A percentile compares a stretch with the other conserved stretches of the same genome.
phyloP scores from a whole-genome alignment of 176 grass and related monocot genomes.

The Lolium rigidum region DNA sequence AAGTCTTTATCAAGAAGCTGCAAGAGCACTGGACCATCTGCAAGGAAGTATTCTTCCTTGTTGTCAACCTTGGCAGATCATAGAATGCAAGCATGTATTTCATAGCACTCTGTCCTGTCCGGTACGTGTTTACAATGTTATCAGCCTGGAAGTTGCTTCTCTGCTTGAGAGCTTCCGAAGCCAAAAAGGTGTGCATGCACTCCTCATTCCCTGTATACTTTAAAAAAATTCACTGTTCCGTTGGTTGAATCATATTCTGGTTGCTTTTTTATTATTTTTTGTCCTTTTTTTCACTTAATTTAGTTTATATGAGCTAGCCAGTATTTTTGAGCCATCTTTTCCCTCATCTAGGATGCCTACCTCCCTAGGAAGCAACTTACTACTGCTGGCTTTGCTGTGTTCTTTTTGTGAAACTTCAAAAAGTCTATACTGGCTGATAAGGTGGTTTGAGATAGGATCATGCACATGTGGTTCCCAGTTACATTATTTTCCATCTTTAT shows the following conservation, averaged over 20 bases:
- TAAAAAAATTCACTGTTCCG: no score
- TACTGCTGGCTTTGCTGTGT: constrained; percentile 6
- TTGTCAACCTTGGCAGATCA: constrained; percentile 83
- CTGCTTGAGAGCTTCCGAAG: constrained; percentile 65
- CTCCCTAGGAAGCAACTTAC: constrained; percentile 10
- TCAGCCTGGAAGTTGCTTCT: constrained; percentile 56
- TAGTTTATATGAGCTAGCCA: constrained; percentile 31
- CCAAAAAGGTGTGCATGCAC: constrained; percentile 57
- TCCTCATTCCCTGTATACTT: constrained; percentile 34
- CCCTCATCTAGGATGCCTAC: background rate
- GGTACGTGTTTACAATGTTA: constrained; percentile 63
- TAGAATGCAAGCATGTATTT: constrained; percentile 91
- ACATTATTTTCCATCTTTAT: background rate
- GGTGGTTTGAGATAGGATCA: constrained; percentile 6
- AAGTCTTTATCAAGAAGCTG: constrained; percentile 81
- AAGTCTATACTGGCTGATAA: background rate
- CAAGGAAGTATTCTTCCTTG: constrained; percentile 70
- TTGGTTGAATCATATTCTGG: no score
- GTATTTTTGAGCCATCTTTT: constrained; percentile 1
- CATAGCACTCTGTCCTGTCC: constrained; percentile 75
- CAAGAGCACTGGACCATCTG: constrained; percentile 80
- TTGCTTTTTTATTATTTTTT: background rate
- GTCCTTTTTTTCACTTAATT: constrained; percentile 26
- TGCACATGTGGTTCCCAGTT: background rate
- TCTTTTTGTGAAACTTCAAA: constrained; percentile 31